Percentiles rank a stretch among this genome's conserved stretches.
phyloP scores from a whole-genome alignment of 345 rosid genomes.

The Reutealis trisperma region DNA sequence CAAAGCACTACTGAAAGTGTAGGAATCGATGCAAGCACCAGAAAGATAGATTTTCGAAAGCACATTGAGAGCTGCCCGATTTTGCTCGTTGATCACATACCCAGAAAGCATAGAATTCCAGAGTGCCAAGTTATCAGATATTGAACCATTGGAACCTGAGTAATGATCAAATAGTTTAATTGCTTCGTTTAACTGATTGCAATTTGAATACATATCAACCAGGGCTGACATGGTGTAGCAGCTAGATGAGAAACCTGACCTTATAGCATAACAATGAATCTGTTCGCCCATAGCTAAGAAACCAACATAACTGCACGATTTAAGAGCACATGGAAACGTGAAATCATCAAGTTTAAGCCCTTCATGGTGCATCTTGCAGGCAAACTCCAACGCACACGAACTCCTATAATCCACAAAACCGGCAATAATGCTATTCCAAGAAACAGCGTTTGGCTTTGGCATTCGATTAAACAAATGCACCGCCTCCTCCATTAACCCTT shows the following conservation, averaged over 20 bases:
- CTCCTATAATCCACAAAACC: slow-evolving; percentile 62
- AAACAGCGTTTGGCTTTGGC: slow-evolving; percentile 49
- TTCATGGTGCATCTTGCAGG: slow-evolving; percentile 57
- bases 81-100: slow-evolving; percentile 46
- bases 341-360: slow-evolving; percentile 61
- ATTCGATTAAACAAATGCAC: slow-evolving; percentile 50
- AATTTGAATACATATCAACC: slow-evolving; percentile 73
- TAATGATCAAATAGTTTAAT: slow-evolving; percentile 35
- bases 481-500: slow-evolving; percentile 61
- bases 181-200: slow-evolving; percentile 45
- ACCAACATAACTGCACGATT: slow-evolving; percentile 47
- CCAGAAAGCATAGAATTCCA: slow-evolving; percentile 73
- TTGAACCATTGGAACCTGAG: not conserved
- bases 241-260: slow-evolving; percentile 57
- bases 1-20: slow-evolving; percentile 59
- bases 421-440: slow-evolving; percentile 74
- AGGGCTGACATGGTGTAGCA: slow-evolving; percentile 56
- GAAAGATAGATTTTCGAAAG: slow-evolving; percentile 43
- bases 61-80: slow-evolving; percentile 44
- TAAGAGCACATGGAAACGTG: slow-evolving; percentile 68
- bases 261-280: slow-evolving; percentile 54
- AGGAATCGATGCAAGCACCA: slow-evolving; percentile 51
- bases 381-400: slow-evolving; percentile 46
- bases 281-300: slow-evolving; percentile 50
- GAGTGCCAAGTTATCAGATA: slow-evolving; percentile 38